Evolutionary conservation across 768 basidiomycete genomes (phyloP).

Genomic region (Pleurotus tuoliensis): DNA sequence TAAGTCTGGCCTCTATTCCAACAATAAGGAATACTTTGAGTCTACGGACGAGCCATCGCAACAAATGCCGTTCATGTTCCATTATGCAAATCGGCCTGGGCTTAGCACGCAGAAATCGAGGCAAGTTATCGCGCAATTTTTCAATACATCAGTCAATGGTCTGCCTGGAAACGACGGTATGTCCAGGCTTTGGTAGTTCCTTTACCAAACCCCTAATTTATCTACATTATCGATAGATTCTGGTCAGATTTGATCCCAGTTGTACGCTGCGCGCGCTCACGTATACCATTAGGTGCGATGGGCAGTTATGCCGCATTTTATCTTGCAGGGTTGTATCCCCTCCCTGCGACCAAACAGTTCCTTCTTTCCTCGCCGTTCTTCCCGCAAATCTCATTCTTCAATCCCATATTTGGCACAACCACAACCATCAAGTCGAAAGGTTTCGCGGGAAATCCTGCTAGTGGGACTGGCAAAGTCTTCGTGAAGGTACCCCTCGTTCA

Average conservation of each 20-base stretch:
- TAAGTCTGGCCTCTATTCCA: too few relatives aligned
- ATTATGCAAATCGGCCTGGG: conserved; percentile 60
- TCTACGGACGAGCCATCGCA: conserved; percentile 63
- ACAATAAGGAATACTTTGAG: conserved; percentile 51
- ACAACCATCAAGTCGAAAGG: conserved; percentile 49
- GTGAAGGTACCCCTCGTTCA: conserved; percentile 36
- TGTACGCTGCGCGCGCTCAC: too few relatives aligned
- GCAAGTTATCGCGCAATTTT: conserved; percentile 50
- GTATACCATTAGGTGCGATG: conserved; percentile 48
- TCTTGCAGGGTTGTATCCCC: conserved; percentile 56
- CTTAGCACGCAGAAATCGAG: conserved; percentile 53
- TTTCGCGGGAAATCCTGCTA: conserved; percentile 48
- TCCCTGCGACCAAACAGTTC: conserved; percentile 57
- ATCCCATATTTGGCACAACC: conserved; percentile 52
- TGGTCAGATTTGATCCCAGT: conserved; percentile 9
- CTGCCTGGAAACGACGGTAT: conserved; percentile 65
- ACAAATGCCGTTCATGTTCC: conserved; percentile 69
- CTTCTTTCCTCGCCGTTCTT: conserved; percentile 63
- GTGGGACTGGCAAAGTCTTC: conserved; percentile 52
- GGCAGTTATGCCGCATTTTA: conserved; percentile 58
- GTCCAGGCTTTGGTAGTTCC: conserved; percentile 8
- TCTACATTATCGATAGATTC: conserved; percentile 17
- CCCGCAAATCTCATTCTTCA: conserved; percentile 55
- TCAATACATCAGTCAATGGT: conserved; percentile 52
- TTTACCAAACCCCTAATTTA: conserved; percentile 14